Conservation (phyloP, 805 yeast genomes). For the Blastobotrys muscicola region DNA sequence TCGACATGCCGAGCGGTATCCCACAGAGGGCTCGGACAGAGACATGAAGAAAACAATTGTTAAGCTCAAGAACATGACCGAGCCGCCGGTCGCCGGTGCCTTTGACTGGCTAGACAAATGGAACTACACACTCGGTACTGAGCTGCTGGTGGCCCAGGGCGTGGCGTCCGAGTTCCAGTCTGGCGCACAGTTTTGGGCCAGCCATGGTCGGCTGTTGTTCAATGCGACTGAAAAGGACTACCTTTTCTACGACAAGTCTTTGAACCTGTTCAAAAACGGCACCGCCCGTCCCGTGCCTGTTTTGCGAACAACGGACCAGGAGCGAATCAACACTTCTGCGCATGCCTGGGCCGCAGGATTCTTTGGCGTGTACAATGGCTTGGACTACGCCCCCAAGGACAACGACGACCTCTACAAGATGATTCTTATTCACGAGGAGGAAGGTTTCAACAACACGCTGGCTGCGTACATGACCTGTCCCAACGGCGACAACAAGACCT, state of each 20-base stretch:
- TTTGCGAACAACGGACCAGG: slow-evolving; percentile 31
- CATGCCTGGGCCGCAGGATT: slow-evolving; percentile 37
- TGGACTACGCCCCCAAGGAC: slow-evolving; percentile 20
- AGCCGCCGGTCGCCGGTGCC: slow-evolving; percentile 14
- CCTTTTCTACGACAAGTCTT: slow-evolving; percentile 19
- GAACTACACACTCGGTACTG: slow-evolving; percentile 26
- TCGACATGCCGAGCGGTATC: slow-evolving; percentile 76
- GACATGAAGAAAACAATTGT: slow-evolving; percentile 32
- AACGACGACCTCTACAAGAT: slow-evolving; percentile 26
- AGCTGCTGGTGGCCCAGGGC: slow-evolving; percentile 29
- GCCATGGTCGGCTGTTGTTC: slow-evolving; percentile 32
- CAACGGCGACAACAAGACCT: slow-evolving; percentile 18
- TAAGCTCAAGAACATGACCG: slow-evolving; percentile 22
- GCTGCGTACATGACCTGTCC: slow-evolving; percentile 32
- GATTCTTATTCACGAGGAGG: slow-evolving; percentile 26
- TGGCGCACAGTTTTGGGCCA: slow-evolving; percentile 33
- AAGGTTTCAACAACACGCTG: slow-evolving; percentile 29
- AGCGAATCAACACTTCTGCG: slow-evolving; percentile 32
- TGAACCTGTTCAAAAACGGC: slow-evolving; percentile 27
- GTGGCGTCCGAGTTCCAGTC: slow-evolving; percentile 31
- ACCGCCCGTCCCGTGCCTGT: slow-evolving; percentile 27
- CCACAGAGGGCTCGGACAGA: slow-evolving; percentile 36
- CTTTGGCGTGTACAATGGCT: slow-evolving; percentile 30
- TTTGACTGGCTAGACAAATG: slow-evolving; percentile 28
- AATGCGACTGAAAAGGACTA: slow-evolving; percentile 19